phyloP scores from a whole-genome alignment of 2,329 filamentous ascomycete genomes.

The Paracoccidioides lutzii region DNA sequence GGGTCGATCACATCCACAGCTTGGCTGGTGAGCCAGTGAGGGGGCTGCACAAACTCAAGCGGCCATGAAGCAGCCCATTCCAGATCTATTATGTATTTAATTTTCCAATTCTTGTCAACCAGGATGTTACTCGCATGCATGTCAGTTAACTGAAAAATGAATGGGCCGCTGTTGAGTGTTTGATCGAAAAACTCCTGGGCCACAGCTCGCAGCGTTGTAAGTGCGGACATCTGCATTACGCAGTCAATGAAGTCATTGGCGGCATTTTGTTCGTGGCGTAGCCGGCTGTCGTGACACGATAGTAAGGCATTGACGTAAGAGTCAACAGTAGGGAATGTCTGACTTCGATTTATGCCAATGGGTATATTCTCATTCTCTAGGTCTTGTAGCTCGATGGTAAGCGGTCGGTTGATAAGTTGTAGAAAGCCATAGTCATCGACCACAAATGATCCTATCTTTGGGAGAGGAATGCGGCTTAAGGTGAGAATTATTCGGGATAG shows the following conservation, averaged over 20 bases:
- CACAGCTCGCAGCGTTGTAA: slow-evolving; percentile 16
- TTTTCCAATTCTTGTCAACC: slow-evolving; percentile 24
- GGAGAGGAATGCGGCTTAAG: slow-evolving; percentile 7
- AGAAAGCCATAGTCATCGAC: slow-evolving; percentile 13
- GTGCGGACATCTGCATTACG: slow-evolving; percentile 5
- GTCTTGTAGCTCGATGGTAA: slow-evolving; percentile 12
- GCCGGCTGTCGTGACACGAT: slow-evolving; percentile 13
- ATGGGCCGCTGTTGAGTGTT: slow-evolving; percentile 22
- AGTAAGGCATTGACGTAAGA: slow-evolving; percentile 16
- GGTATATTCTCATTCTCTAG: slow-evolving; percentile 17
- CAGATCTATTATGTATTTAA: slow-evolving; percentile 22
- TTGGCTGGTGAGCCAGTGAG: slow-evolving; percentile 16
- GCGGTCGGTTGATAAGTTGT: slow-evolving; percentile 13
- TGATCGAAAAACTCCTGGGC: slow-evolving; percentile 16
- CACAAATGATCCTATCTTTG: slow-evolving; percentile 15
- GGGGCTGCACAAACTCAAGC: slow-evolving; percentile 17
- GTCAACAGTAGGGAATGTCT: slow-evolving; percentile 15
- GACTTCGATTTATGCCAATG: slow-evolving; percentile 12
- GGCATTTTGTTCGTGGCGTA: slow-evolving; percentile 16
- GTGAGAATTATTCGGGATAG: slow-evolving; percentile 9
- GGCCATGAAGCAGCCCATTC: slow-evolving; percentile 22
- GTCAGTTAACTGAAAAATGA: slow-evolving; percentile 24
- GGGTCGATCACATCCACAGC: slow-evolving; percentile 10
- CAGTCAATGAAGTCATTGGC: slow-evolving; percentile 6
- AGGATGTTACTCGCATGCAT: slow-evolving; percentile 19